Base-by-base conservation (phyloP, 192 early-diverging fungal genomes). In the Backusella tarrabulga region DNA sequence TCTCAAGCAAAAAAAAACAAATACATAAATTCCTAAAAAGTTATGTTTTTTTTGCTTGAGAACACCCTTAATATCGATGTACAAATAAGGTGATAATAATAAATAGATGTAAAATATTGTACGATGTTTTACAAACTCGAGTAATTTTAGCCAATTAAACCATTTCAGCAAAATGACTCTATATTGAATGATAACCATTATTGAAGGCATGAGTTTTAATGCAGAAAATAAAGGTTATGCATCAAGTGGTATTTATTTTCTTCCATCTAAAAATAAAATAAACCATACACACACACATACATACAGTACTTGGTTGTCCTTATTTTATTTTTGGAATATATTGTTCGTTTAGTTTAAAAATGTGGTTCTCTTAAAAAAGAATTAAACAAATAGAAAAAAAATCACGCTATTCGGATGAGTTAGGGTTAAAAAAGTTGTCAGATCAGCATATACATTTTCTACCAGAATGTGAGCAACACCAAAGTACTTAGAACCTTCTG, bases 341-440 rank as follows among this genome's bases (percentile, higher is more conserved):
- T 26, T 60, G 21, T 60, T 23, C 11, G 21, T 26, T 60, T 60
- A 60, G 23, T 26, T 60, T 60, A 60, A 60, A 23, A 60, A 23
- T 23, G 11, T 60, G 6, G 8, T 9, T 29, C 26, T 63, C n/a
- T 63, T 26, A 63, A 26, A 63, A 60, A 54, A 63, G 29, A 14
- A 63, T 9, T 21, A 56, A 56, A 63, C 7, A 29, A 56, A 56
- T 11, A 63, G 26, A 29, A 63, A 63, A 63, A 63, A 26, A 29
- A 63, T 63, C 56, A 63, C 56, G 56, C 26, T 63, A 63, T 63
- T 60, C 56, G 56, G 56, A 63, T 63, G 56, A 11, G 56, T 63
- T 63, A 63, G 56, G 56, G 56, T 14, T 12, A 63, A 11, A 29
- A 63, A 63, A 63, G 26, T 63, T 29, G 11, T 11, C 23, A 63